phyloP scores from a whole-genome alignment of 2,329 filamentous ascomycete genomes.

The Thermothelomyces thermophilus region DNA sequence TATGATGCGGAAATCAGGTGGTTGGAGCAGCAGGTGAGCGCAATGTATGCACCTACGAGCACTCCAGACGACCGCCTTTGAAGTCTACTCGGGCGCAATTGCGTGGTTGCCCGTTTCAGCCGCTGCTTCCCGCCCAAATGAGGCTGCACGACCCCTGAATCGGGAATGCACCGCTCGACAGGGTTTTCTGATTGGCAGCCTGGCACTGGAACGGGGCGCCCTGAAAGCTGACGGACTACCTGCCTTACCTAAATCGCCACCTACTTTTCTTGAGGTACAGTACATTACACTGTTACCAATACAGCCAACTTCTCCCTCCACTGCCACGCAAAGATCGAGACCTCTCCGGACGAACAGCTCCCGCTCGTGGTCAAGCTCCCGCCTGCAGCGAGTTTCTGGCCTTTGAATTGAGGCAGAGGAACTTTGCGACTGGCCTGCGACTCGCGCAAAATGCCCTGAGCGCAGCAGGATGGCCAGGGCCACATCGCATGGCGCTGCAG shows the following conservation, averaged over 20 bases:
- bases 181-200: slow-evolving; percentile 10
- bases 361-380: background rate
- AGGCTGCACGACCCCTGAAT: slow-evolving; percentile 10
- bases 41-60: too few relatives aligned
- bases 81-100: too few relatives aligned
- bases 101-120: too few relatives aligned
- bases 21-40: too few relatives aligned
- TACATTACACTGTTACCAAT: background rate
- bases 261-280: too few relatives aligned
- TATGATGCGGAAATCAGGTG: too few relatives aligned
- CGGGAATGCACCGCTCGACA: slow-evolving; percentile 5
- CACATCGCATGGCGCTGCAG: slow-evolving; percentile 25
- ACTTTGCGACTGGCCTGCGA: slow-evolving; percentile 1
- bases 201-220: background rate
- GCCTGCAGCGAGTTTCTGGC: background rate
- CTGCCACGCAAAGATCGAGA: background rate
- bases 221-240: too few relatives aligned
- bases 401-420: background rate
- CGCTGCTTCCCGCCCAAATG: background rate
- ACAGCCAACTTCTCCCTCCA: background rate
- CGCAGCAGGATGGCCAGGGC: slow-evolving; percentile 26
- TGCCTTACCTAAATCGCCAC: too few relatives aligned
- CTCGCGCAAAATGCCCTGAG: slow-evolving; percentile 25
- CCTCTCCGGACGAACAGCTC: background rate
- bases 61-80: too few relatives aligned